These are phyloP conservation scores for Ganoderma resinaceum DNA, from an alignment of 1,284 basidiomycete genomes.

Conservation along the genomic window DNA sequence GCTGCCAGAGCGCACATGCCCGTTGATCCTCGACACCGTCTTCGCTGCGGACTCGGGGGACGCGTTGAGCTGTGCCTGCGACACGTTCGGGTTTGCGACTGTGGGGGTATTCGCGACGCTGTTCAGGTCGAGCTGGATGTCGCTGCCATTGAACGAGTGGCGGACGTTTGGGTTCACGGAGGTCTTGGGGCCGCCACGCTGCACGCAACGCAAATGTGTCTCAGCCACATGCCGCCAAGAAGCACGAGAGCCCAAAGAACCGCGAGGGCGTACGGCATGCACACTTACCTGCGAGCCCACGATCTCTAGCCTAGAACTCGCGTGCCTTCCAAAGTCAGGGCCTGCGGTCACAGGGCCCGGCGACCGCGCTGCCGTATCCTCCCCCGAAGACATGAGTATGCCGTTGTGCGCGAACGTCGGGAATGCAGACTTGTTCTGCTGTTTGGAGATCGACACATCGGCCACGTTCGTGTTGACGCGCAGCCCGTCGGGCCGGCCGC, in stretches of 20 bases:
- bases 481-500: slow-evolving; percentile 66
- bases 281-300: slow-evolving; percentile 70
- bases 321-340: slow-evolving; percentile 80
- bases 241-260: not conserved
- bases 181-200: slow-evolving; percentile 59
- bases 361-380: slow-evolving; percentile 67
- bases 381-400: slow-evolving; percentile 67
- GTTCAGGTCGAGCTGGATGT: slow-evolving; percentile 64
- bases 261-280: slow-evolving; percentile 20
- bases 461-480: slow-evolving; percentile 75
- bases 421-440: slow-evolving; percentile 81
- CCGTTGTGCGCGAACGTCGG: slow-evolving; percentile 79
- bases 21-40: slow-evolving; percentile 51
- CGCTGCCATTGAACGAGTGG: slow-evolving; percentile 76
- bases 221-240: slow-evolving; percentile 25
- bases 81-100: slow-evolving; percentile 48
- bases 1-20: slow-evolving; percentile 77
- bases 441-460: slow-evolving; percentile 63
- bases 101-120: slow-evolving; percentile 47
- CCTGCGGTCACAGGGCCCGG: slow-evolving; percentile 82
- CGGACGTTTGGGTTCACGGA: slow-evolving; percentile 62
- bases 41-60: slow-evolving; percentile 38
- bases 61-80: slow-evolving; percentile 51
- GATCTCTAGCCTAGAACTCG: slow-evolving; percentile 70
- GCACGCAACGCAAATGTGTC: slow-evolving; percentile 24